Base-by-base conservation (phyloP, 2,329 filamentous ascomycete species). In the Bipolaris victoriae region DNA sequence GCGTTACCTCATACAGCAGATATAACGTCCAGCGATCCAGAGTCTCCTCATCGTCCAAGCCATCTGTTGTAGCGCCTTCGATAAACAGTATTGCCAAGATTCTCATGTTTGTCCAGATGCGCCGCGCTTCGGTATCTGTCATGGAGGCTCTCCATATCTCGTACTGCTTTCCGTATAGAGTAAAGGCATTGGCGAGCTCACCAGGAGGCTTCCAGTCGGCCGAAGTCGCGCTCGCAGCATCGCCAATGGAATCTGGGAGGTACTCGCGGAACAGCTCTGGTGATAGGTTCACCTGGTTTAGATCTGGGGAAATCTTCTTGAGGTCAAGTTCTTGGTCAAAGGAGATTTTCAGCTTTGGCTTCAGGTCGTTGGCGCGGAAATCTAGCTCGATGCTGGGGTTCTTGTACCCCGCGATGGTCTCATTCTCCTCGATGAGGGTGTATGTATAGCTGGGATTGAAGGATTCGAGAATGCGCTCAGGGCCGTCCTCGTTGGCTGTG, bases 371-470 rank as follows among this genome's bases (percentile, higher is more conserved):
- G 37, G 85, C 84, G 33, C 83, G 83, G 65, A 89, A 88, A 61
- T 86, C 86, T 53, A 98, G 79, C 61, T 86, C 85, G 71, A 98
- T 88, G 63, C 87, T 86, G 53, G 97, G 83, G 52, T 87, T 87
- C 73, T 92, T 88, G 81, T 97, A 97, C 36, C 94, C 94, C 68
- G 96, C 93, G 63, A 98, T 94, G 29, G 84, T 85, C 77, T 99
- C 92, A 7, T 95, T 89, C n/a, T 98, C 90, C 69, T 92, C 92
- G 67, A 98, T 97, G 62, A 99, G 90, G 1, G 91, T 82, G 76
- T 98, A 97, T 16, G 94, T 97, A 75, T 93, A 96, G 71, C 86
- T 85, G 0, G 95, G 96, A 59, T 91, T 84, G 76, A 99, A 98
- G 26, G 85, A 65, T 83, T 84, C 67, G 84, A 86, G 84, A 71